Evolutionary conservation across 2,329 filamentous ascomycete genomes (phyloP), one percentile per base, ranked within the genome.

Genomic region (Dichotomopilus funicola): DNA sequence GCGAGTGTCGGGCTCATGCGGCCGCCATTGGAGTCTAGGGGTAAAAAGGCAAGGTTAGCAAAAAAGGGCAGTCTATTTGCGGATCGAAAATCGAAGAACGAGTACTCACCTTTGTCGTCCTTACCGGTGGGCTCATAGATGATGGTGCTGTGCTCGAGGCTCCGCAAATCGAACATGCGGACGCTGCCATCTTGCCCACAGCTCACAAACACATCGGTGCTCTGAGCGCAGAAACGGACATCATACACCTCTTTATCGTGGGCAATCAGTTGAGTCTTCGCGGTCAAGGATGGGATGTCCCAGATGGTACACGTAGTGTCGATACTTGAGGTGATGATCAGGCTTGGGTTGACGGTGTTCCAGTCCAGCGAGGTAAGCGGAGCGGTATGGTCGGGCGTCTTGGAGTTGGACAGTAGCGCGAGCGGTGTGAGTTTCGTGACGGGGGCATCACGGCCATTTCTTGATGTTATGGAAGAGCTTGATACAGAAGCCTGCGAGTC

Each of bases 221-320:
- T 96, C 64, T 95, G 94, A 49, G 94, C 94, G 73, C 94, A 99
- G 73, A 99, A 99, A 19, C 94, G 86, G 48, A 99, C 94, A 69
- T 99, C 94, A 67, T 96, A 99, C 5, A 99, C 94, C 72, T 99
- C 94, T 72, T 97, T 97, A 74, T 99, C 94, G 70, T 99, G 94
- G 19, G 94, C 94, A 72, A 99, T 99, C 46, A 99, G 78, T 70
- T 99, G 94, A 1, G 94, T 99, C 74, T 99, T 99, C 51, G 94
- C 94, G 0, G 94, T 99, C 60, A 99, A 78, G 1, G 94, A 96
- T 3, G 94, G 94, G 54, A 99, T 99, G 70, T 99, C 94, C 94
- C 94, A 99, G 62, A 99, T 99, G 4, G 94, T 99, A 73, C 94
- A 99, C 5, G 94, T 99, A 1, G 94, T 99, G 68, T 99, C 94